Evolutionary conservation across 176 grass and related monocot species (phyloP), one percentile per base, ranked within the genome.

Genomic region (Aegilops sharonensis): DNA sequence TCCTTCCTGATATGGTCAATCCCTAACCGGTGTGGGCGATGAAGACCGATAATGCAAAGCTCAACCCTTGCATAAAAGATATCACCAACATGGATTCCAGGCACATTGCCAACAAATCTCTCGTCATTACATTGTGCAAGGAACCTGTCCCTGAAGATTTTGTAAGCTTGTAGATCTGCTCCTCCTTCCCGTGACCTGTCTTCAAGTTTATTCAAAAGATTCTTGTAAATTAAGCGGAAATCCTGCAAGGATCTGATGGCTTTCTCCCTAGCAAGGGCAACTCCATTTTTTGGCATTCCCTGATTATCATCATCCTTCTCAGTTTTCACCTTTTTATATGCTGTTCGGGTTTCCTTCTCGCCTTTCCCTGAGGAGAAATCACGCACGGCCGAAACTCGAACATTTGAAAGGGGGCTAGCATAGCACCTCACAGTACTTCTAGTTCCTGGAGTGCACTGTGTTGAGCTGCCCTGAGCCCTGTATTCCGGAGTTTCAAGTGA

Each of bases 1-100:
- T 88, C 76, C 12, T 87, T 32, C 80, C 86, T 93, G 57, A 94
- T 81, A 80, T 74, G 87, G 85, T 97, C 95, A 65, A 97, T 75
- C 61, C 86, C 85, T 50, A 78, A 1, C 27, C 87, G 78, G 56
- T 88, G 86, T 60, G 79, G 92, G 36, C 81, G 78, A 86, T 97
- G 95, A 42, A 97, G 89, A 87, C 95, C 95, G 69, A 90, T 89
- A 20, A 97, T 27, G 72, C 87, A 95, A 83, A 97, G 89, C 59
- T 97, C 95, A 54, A 94, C 88, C 60, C 88, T 92, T 54, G 86
- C 45, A 89, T 93, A 82, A 81, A 97, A 97, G 12, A 91, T 84
- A 91, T 97, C 95, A 9, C 95, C 95, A 75, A 89, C 76, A 60
- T 85, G 57, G 48, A 91, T 89, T 64, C 95, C 95, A 47, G 95